These are phyloP conservation scores for Psilocybe mexicana DNA, from an alignment of 1,284 basidiomycete species.

Conservation along the genomic window DNA sequence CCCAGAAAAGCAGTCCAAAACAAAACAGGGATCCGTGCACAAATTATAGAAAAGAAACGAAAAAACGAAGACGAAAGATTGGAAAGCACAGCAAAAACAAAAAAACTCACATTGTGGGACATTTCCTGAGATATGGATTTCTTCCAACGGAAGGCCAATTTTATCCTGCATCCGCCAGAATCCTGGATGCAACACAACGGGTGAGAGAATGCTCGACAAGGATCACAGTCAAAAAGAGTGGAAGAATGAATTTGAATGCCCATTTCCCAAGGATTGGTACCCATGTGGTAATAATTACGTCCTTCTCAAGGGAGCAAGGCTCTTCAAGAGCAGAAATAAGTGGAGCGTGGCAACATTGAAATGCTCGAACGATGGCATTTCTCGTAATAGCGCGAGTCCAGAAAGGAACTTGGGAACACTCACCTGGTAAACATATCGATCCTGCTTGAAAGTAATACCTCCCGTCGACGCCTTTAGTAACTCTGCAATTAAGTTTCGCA, in stretches of 20 bases:
- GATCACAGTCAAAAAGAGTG: neutral
- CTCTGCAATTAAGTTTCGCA: neutral
- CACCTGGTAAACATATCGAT: slow-evolving; percentile 65
- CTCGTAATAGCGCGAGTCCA: neutral
- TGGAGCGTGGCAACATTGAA: neutral
- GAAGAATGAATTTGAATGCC: neutral
- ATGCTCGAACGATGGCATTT: neutral
- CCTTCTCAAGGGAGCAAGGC: neutral
- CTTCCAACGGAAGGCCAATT: slow-evolving; percentile 69
- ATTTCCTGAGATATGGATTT: slow-evolving; percentile 69
- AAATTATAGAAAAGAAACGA: neutral
- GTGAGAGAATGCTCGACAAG: neutral
- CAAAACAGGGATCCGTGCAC: neutral
- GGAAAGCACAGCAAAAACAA: slow-evolving; percentile 10
- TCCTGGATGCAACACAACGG: slow-evolving; percentile 42
- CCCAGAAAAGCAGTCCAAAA: neutral
- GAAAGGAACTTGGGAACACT: slow-evolving; percentile 13
- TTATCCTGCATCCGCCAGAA: slow-evolving; percentile 81
- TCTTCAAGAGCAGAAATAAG: neutral
- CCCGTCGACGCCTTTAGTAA: slow-evolving; percentile 52
- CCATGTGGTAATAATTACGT: slow-evolving; percentile 17
- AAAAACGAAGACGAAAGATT: slow-evolving; percentile 4
- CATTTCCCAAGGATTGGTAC: neutral
- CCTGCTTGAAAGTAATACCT: slow-evolving; percentile 76
- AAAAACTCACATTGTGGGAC: slow-evolving; percentile 67